A percentile compares a stretch with the other conserved stretches of the same genome.
Conservation (phyloP, 75 land plant genomes). For the Larix kaempferi region DNA sequence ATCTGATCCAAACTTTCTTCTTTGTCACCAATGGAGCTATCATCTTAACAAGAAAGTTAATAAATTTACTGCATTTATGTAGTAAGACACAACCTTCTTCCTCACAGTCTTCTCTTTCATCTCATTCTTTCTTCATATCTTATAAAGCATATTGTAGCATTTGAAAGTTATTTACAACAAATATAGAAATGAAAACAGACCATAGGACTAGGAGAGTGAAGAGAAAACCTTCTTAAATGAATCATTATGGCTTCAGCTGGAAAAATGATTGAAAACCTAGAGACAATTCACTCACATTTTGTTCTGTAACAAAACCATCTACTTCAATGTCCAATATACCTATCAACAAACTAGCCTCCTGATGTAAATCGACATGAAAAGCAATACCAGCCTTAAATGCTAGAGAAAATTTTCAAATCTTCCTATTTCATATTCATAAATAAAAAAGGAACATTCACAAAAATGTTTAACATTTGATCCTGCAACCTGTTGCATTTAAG, state of each 20-base stretch:
- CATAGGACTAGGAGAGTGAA: not conserved
- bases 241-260: not conserved
- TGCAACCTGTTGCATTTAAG: not conserved
- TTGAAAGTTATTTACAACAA: not conserved
- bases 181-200: not conserved
- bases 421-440: not conserved
- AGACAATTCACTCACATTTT: not conserved
- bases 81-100: not conserved
- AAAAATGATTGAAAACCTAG: not conserved
- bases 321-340: not conserved
- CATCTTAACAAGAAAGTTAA: not conserved
- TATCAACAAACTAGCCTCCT: not conserved
- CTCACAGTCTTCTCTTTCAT: not conserved
- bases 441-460: not conserved
- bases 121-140: not conserved
- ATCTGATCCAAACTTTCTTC: not conserved
- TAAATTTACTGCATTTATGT: slow-evolving; percentile 1
- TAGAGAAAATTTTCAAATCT: not conserved
- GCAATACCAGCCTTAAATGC: not conserved
- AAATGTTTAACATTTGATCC: not conserved
- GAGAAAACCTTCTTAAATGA: not conserved
- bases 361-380: not conserved
- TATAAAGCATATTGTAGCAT: not conserved
- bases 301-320: not conserved
- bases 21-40: not conserved